Evolutionary conservation across 345 rosid species (phyloP).

Genomic region (Gynandropsis gynandra): DNA sequence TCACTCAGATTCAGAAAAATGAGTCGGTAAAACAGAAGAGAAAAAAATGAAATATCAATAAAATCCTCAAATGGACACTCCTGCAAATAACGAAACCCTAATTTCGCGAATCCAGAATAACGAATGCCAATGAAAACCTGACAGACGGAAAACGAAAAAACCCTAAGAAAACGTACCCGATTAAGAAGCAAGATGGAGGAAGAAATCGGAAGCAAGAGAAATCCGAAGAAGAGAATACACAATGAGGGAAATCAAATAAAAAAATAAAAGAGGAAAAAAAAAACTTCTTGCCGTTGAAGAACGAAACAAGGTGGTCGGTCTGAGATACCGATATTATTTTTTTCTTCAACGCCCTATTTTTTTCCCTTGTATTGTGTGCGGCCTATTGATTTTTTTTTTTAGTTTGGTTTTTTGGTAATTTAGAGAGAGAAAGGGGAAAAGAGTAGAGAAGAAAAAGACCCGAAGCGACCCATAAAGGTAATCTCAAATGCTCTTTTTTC

Average conservation of each 20-base stretch:
- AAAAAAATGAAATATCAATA: background rate
- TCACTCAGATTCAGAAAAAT: conserved; percentile 1
- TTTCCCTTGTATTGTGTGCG: no score
- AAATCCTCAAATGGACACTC: background rate
- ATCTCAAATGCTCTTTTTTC: no score
- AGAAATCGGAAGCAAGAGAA: conserved; percentile 6
- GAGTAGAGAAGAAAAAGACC: no score
- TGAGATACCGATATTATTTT: no score
- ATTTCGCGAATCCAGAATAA: conserved; percentile 28
- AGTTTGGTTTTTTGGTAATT: no score
- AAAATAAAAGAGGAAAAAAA: no score
- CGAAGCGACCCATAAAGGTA: no score
- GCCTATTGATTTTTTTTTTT: no score
- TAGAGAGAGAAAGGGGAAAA: no score
- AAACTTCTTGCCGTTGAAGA: no score
- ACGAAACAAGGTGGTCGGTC: no score
- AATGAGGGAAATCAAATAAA: conserved; percentile 14
- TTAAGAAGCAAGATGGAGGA: conserved; percentile 9
- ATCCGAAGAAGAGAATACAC: conserved; percentile 19
- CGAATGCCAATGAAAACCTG: conserved; percentile 23
- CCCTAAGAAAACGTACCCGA: conserved; percentile 25
- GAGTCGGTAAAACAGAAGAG: background rate
- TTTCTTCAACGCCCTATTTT: no score
- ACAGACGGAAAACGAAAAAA: background rate
- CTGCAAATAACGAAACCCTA: conserved; percentile 23